Evolutionary conservation across 202 grass and related monocot genomes (phyloP).

Genomic region (Carex arenaria): DNA sequence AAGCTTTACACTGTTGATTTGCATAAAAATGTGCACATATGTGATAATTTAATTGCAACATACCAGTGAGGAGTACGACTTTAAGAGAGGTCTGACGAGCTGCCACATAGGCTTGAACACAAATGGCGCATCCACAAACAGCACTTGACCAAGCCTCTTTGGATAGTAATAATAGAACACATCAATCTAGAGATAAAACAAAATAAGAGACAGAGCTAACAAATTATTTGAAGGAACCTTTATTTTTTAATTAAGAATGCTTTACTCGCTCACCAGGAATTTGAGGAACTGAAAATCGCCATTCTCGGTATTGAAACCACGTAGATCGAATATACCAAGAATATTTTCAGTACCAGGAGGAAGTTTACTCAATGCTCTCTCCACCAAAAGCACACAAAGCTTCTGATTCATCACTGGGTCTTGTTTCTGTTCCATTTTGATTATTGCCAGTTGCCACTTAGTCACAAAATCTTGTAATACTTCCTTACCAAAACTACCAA

Average conservation of each 20-base stretch:
- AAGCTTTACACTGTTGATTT: background rate
- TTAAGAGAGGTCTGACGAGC: conserved; percentile 83
- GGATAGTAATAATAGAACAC: conserved; percentile 98
- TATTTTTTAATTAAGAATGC: background rate
- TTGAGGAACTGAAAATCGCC: conserved; percentile 73
- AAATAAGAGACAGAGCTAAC: background rate
- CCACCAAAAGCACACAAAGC: conserved; percentile 71
- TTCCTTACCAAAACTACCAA: background rate
- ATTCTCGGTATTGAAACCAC: conserved; percentile 65
- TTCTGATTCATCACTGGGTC: conserved; percentile 63
- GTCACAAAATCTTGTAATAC: conserved; percentile 3
- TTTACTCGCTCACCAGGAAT: conserved; percentile 72
- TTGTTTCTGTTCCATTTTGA: conserved; percentile 54
- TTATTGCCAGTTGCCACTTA: conserved; percentile 19
- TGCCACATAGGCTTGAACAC: conserved; percentile 93
- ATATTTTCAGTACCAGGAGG: conserved; percentile 59
- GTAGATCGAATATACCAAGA: conserved; percentile 79
- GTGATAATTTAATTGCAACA: background rate
- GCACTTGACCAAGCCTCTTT: conserved; percentile 69
- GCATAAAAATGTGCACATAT: background rate
- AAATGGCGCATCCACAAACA: conserved; percentile 90
- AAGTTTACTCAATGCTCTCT: conserved; percentile 75
- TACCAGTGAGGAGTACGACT: conserved; percentile 70
- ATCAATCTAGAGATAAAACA: conserved; percentile 47
- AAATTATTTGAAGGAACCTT: background rate